phyloP scores from a whole-genome alignment of 1,284 basidiomycete genomes.

The Butyriboletus appendiculatus region DNA sequence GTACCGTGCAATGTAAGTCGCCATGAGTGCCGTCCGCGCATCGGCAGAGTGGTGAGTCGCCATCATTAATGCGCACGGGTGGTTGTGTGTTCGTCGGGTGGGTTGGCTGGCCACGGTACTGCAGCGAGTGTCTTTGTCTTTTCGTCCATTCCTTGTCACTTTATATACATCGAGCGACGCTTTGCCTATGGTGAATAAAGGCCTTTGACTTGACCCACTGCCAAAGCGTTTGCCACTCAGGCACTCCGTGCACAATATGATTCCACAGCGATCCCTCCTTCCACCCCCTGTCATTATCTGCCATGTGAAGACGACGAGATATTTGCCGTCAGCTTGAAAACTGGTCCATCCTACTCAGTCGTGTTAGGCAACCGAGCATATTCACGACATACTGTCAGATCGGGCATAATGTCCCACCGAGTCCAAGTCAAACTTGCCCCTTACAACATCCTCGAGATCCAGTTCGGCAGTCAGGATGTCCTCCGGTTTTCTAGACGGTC shows the following conservation, averaged over 20 bases:
- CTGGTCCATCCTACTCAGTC: constrained; percentile 20
- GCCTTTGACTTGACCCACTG: constrained; percentile 12
- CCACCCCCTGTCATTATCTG: background rate
- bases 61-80: constrained; percentile 18
- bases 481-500: constrained; percentile 61
- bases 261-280: background rate
- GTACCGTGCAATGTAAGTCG: constrained; percentile 19
- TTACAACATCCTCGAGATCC: constrained; percentile 58
- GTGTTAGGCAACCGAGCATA: background rate
- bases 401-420: constrained; percentile 70
- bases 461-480: constrained; percentile 67
- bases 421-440: constrained; percentile 76
- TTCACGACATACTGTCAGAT: constrained; percentile 50
- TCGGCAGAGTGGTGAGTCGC: constrained; percentile 27
- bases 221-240: constrained; percentile 3
- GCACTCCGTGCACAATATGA: constrained; percentile 3
- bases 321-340: constrained; percentile 27
- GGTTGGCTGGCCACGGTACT: constrained; percentile 13
- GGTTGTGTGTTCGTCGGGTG: background rate
- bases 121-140: background rate
- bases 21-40: constrained; percentile 29
- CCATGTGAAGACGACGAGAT: background rate
- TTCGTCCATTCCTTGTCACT: background rate
- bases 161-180: constrained; percentile 29
- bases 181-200: constrained; percentile 20